Base-by-base conservation (phyloP, 768 basidiomycete species). In the Ephemerocybe angulata region DNA sequence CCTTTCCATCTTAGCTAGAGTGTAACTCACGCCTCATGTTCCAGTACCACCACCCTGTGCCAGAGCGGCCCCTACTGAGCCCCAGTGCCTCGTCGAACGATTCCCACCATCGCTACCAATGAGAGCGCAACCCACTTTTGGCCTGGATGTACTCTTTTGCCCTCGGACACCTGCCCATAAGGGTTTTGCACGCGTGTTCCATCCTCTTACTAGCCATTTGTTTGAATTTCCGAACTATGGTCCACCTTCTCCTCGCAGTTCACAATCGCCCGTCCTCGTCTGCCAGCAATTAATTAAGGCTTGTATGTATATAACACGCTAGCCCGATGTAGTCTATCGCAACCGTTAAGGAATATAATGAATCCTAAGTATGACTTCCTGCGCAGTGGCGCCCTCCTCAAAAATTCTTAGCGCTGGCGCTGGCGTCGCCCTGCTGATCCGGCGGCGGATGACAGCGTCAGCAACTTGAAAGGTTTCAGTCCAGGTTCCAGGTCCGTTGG, bases 91-190 rank as follows among this genome's bases (percentile, higher is more conserved):
- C 72, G 28, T 56, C 65, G 42, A 68, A 69, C 55, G 76, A 75
- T 52, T 60, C 72, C 49, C 74, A 76, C 64, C 70, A 70, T 65
- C 69, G 76, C 68, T 76, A 76, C 62, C 72, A 73, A 69, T 74
- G 59, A 71, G 50, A 41, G 38, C 21, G 24, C 46, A 38, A 50
- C 29, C 48, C 35, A 50, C 52, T 51, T 52, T 19, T 44, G 37
- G 57, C 58, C 40, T 42, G 40, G n/a, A n/a, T 19, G 40, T 42
- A 10, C 40, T 11, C 19, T 42, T 21, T 22, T 10, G 10, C 7
- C 28, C 27, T 28, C 27, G 46, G 28, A 22, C 27, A 13, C 19
- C 21, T 19, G 24, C 42, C 42, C 42, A 42, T 22, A 19, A 44
- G 42, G 42, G 42, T 22, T 25, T 25, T 44, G n/a, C n/a, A n/a